A percentile compares a stretch with the other conserved stretches of the same genome.
Conservation (phyloP, 352 stramenopile genomes). For the Globisporangium recalcitrans region DNA sequence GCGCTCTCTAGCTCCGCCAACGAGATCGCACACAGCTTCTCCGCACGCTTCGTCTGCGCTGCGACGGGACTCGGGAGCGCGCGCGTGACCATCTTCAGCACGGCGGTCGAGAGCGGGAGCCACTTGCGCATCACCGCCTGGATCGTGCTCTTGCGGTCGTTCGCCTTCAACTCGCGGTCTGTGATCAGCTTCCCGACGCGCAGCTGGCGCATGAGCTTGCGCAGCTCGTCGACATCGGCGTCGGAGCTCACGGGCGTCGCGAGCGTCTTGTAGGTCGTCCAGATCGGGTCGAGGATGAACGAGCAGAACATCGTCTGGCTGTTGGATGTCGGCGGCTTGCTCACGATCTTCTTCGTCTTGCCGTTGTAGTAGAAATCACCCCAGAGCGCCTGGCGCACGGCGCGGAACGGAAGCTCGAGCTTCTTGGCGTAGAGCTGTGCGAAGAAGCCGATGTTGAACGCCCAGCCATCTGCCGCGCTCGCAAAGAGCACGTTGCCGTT, state of each 20-base stretch:
- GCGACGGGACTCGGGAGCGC: conserved; percentile 68
- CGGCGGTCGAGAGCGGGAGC: conserved; percentile 80
- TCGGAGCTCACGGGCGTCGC: conserved; percentile 37
- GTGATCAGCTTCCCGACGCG: conserved; percentile 60
- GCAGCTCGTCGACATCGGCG: conserved; percentile 41
- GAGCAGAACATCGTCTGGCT: conserved; percentile 90
- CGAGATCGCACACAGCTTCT: conserved; percentile 62
- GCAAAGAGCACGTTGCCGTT: conserved; percentile 93
- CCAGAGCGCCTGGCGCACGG: conserved; percentile 84
- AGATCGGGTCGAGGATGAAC: conserved; percentile 90
- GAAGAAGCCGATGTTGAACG: conserved; percentile 87
- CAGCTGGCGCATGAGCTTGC: conserved; percentile 64
- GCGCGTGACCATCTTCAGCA: conserved; percentile 90
- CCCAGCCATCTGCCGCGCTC: conserved; percentile 90
- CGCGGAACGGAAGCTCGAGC: conserved; percentile 51
- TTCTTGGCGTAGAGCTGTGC: conserved; percentile 70
- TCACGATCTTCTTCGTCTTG: conserved; percentile 89
- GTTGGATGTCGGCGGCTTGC: conserved; percentile 58
- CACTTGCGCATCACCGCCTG: conserved; percentile 85
- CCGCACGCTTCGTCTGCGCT: conserved; percentile 64
- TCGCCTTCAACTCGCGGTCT: conserved; percentile 67
- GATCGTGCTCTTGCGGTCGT: conserved; percentile 53
- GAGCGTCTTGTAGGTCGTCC: conserved; percentile 81
- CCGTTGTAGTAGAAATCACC: conserved; percentile 89
- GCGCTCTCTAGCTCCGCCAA: conserved; percentile 25